Percentiles rank a stretch among this genome's conserved stretches.
phyloP scores from a whole-genome alignment of 495 filamentous ascomycete genomes.

The Friedmanniomyces endolithicus region DNA sequence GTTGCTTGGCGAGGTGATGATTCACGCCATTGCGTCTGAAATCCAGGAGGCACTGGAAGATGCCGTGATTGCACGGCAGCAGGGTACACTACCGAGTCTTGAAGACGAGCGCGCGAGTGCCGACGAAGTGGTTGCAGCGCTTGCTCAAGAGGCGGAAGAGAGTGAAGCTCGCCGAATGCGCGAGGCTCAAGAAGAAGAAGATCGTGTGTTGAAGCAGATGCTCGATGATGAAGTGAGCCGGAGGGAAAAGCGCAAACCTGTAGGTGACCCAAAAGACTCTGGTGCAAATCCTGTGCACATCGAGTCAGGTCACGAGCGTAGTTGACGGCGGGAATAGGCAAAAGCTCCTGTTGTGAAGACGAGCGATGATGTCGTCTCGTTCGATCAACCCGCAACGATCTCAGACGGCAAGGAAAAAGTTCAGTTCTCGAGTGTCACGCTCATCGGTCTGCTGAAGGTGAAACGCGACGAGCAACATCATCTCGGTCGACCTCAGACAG shows the following conservation, averaged over 20 bases:
- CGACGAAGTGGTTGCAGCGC: constrained; percentile 42
- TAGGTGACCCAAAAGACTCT: constrained; percentile 10
- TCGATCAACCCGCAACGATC: constrained; percentile 10
- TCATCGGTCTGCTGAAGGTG: background rate
- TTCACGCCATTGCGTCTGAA: constrained; percentile 68
- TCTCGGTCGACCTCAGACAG: constrained; percentile 1
- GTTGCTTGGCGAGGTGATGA: constrained; percentile 73
- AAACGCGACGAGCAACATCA: background rate
- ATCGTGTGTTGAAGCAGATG: constrained; percentile 59
- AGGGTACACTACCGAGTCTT: constrained; percentile 65
- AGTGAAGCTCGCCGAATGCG: constrained; percentile 22
- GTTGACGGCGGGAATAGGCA: background rate
- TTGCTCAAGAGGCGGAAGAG: constrained; percentile 32
- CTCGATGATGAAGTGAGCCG: constrained; percentile 63
- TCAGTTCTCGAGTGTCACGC: constrained; percentile 1
- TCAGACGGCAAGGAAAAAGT: background rate
- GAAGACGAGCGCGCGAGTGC: constrained; percentile 77
- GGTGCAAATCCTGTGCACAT: too few species aligned
- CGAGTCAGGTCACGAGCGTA: too few species aligned
- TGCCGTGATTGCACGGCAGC: constrained; percentile 58
- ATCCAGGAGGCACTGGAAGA: constrained; percentile 84
- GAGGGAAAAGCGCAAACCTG: constrained; percentile 34
- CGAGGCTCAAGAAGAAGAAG: constrained; percentile 52
- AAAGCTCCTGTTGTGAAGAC: background rate
- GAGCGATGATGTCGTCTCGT: constrained; percentile 1